Conservation (phyloP, 306 rosid species). For the Gillenia trifoliata region DNA sequence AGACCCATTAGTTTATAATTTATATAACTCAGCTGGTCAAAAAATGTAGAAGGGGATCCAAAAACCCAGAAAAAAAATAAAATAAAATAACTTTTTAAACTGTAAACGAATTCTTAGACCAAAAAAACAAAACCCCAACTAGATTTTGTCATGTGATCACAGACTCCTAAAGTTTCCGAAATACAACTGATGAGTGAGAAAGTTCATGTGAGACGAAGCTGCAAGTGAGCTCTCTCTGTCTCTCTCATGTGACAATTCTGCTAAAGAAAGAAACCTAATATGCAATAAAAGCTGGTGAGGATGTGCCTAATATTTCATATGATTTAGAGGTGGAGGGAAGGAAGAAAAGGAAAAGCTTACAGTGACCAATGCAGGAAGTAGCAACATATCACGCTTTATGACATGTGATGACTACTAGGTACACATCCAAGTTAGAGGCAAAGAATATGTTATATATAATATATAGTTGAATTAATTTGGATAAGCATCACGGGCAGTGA, state of each 20-base stretch:
- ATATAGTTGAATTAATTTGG: conserved; percentile 9
- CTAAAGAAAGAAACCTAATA: conserved; percentile 20
- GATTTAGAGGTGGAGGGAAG: conserved; percentile 17
- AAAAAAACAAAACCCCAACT: conserved; percentile 9
- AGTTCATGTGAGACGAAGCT: conserved; percentile 17
- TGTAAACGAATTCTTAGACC: neutral
- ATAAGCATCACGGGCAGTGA: conserved; percentile 2
- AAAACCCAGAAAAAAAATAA: conserved; percentile 20
- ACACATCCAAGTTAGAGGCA: conserved; percentile 40
- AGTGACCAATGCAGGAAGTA: conserved; percentile 14
- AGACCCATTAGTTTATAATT: neutral
- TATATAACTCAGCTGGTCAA: neutral
- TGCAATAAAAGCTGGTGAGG: conserved; percentile 3
- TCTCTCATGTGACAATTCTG: conserved; percentile 13
- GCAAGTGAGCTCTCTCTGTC: conserved; percentile 11
- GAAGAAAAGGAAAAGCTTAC: conserved; percentile 12
- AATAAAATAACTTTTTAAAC: neutral
- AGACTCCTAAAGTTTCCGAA: conserved; percentile 11
- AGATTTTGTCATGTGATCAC: conserved; percentile 52
- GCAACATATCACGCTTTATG: conserved; percentile 23
- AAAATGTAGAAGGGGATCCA: conserved; percentile 7
- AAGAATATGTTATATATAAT: conserved; percentile 25
- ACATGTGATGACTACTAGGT: conserved; percentile 31
- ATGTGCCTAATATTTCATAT: conserved; percentile 26
- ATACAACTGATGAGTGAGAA: conserved; percentile 9